Conservation (phyloP, 129 eudicot genomes). For the Flaveria bidentis region DNA sequence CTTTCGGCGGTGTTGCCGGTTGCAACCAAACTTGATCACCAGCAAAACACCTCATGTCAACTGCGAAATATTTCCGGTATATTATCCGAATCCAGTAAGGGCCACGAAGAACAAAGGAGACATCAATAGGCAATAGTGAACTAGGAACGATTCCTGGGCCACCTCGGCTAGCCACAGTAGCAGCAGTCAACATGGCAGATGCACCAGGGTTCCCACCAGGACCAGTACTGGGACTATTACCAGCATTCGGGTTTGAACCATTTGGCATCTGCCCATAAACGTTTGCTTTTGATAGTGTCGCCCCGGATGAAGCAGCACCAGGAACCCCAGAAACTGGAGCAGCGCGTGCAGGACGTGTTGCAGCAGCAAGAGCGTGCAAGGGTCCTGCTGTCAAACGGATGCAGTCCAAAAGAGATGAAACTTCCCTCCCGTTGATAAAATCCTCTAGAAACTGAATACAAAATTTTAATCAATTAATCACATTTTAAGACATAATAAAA, state of each 20-base stretch:
- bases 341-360: conserved; percentile 98
- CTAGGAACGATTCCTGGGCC: conserved; percentile 99
- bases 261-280: conserved; percentile 50
- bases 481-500: background rate
- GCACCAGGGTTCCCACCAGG: conserved; percentile 58
- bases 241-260: conserved; percentile 39
- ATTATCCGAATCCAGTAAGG: conserved; percentile 98
- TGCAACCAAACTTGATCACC: conserved; percentile 99
- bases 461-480: conserved; percentile 13
- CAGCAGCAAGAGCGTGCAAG: conserved; percentile 95
- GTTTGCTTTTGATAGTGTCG: conserved; percentile 53
- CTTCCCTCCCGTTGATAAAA: conserved; percentile 94
- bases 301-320: conserved; percentile 49
- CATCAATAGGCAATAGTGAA: conserved; percentile 93
- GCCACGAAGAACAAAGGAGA: conserved; percentile 94
- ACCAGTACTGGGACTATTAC: conserved; percentile 39
- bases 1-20: conserved; percentile 99
- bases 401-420: conserved; percentile 93
- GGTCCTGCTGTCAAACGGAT: conserved; percentile 98
- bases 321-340: conserved; percentile 90
- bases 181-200: conserved; percentile 71
- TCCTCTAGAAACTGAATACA: conserved; percentile 87
- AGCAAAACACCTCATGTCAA: conserved; percentile 99
- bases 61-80: conserved; percentile 89
- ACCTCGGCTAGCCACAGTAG: conserved; percentile 82